Base-by-base conservation (phyloP, 2,329 filamentous ascomycete species). In the Alternaria dauci region DNA sequence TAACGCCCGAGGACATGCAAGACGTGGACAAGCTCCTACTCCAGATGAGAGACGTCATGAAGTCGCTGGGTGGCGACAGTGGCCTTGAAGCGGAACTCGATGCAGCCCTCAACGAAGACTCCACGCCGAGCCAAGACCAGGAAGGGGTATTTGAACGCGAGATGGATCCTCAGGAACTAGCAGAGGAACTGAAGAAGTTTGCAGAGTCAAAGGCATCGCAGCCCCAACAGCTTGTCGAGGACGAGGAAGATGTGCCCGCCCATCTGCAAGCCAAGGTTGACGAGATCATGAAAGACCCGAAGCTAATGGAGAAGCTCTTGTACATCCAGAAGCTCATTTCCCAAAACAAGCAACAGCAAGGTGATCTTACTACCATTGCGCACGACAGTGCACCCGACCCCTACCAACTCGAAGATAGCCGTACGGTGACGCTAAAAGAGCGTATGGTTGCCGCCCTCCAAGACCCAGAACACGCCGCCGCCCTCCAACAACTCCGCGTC, bases 251-350 rank as follows among this genome's bases (percentile, higher is more conserved):
- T n/a, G 52, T 72, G 3, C 68, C 72, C 16, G 68, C 73, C 3
- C 71, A 75, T n/a, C 63, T 76, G 5, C 63, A 73, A 51, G 72
- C 75, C 42, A 71, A 74, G 42, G 71, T 77, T 36, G 72, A 78
- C 55, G 69, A 71, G 47, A 76, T 78, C 43, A 72, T 78, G 68
- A 59, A 70, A 42, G 75, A 77, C 48, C 76, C 76, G 7, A 64
- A 67, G 16, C 67, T 77, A 1, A 63, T 77, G 62, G 67, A 77
- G 55, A 78, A 76, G 60, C 68, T 78, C 4, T 53, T 66, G 30
- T 70, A 73, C 55, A 74, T 77, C 43, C 70, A 71, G 50, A 66
- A 71, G 14, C 44, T 73, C 14, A 69, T 76, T 8, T 59, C 54
- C 0, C 61, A 75, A 32, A 56, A 61, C 9, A 47, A 68, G 36